phyloP scores from a whole-genome alignment of 305 asterid genomes.

The Fraxinus latifolia region DNA sequence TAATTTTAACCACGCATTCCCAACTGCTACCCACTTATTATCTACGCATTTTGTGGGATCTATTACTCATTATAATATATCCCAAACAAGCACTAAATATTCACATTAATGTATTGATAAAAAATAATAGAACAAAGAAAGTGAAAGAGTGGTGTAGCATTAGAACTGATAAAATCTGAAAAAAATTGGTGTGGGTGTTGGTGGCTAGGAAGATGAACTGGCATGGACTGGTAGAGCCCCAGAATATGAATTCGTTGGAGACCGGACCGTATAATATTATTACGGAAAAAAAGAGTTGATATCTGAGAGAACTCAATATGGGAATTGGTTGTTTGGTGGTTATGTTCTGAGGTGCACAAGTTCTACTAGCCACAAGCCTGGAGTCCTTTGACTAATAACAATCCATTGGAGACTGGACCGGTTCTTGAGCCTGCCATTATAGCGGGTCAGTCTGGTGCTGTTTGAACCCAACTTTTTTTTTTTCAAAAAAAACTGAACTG shows the following conservation, averaged over 20 bases:
- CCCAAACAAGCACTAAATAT: background rate
- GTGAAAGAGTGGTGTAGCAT: background rate
- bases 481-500: background rate
- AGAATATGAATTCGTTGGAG: background rate
- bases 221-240: background rate
- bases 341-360: background rate
- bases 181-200: background rate
- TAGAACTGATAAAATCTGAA: background rate
- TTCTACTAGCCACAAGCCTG: background rate
- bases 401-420: background rate
- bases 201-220: background rate
- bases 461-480: background rate
- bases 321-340: slow-evolving; percentile 1
- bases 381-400: background rate
- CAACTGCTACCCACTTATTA: background rate
- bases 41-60: background rate
- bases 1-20: background rate
- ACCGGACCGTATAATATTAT: background rate
- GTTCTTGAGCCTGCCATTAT: background rate
- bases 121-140: background rate
- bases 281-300: background rate
- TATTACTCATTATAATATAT: no score
- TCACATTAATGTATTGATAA: background rate
- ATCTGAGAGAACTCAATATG: background rate
- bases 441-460: background rate